Conservation (phyloP, 257 asterid species). For the Galeopsis tetrahit region DNA sequence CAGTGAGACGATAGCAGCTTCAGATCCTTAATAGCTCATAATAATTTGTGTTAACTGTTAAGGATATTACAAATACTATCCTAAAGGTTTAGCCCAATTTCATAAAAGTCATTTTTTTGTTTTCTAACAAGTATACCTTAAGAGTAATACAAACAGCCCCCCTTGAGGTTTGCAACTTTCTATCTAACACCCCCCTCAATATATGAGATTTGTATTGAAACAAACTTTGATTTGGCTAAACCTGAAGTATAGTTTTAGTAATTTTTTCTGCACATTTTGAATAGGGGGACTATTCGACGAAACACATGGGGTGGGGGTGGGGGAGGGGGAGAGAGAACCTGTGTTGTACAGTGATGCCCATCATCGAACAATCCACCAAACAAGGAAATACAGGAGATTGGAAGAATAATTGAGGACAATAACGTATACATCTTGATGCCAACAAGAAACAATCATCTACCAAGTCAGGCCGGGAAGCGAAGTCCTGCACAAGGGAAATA, state of each 20-base stretch:
- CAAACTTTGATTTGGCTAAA: background rate
- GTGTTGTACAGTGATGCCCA: conserved; percentile 95
- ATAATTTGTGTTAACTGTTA: too few relatives aligned
- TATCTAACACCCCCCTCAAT: background rate
- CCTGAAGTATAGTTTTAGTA: background rate
- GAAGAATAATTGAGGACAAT: conserved; percentile 91
- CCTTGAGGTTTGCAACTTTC: background rate
- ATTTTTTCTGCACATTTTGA: conserved; percentile 2
- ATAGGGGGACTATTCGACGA: conserved; percentile 5
- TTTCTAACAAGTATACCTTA: background rate
- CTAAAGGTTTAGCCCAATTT: background rate
- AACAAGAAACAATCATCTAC: conserved; percentile 97
- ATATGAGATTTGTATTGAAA: background rate
- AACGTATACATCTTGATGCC: conserved; percentile 98
- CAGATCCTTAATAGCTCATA: conserved; percentile 9
- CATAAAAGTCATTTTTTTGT: too few relatives aligned
- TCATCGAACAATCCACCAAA: conserved; percentile 87
- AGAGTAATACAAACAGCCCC: background rate
- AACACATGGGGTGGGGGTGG: too few relatives aligned
- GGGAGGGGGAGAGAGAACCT: conserved; percentile 56
- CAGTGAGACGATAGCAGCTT: conserved; percentile 38
- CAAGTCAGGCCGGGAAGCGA: conserved; percentile 85
- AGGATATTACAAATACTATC: background rate
- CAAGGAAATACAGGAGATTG: conserved; percentile 82
- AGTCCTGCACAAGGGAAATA: conserved; percentile 55